These are phyloP conservation scores for Schizophyllum amplum DNA, from an alignment of 1,284 basidiomycete species.

Conservation along the genomic window DNA sequence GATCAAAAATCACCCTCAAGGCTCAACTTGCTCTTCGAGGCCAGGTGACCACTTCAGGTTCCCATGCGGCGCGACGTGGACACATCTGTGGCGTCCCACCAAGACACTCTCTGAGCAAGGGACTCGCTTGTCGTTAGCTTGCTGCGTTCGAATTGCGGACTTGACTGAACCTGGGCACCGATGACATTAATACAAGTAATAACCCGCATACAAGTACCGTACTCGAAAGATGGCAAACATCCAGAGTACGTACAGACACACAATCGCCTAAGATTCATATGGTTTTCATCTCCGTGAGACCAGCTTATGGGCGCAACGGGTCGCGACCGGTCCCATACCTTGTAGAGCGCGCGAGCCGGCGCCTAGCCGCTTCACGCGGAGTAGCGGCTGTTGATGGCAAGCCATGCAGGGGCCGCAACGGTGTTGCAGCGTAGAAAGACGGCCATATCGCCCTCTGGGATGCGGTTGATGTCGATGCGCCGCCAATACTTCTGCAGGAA, in stretches of 20 bases:
- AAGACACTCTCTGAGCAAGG: too few relatives aligned
- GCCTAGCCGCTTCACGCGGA: slow-evolving; percentile 29
- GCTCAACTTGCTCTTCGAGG: too few relatives aligned
- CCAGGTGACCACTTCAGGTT: too few relatives aligned
- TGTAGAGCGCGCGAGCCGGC: background rate
- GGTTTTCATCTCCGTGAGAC: background rate
- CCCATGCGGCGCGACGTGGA: too few relatives aligned
- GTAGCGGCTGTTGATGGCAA: slow-evolving; percentile 63
- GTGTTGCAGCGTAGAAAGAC: slow-evolving; percentile 51
- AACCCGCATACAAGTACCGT: background rate
- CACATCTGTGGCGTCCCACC: too few relatives aligned
- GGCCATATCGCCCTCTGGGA: slow-evolving; percentile 74
- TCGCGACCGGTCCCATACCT: background rate
- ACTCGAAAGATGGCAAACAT: background rate
- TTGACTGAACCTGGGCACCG: background rate
- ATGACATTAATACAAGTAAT: background rate
- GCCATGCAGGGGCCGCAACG: slow-evolving; percentile 56
- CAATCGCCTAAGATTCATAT: background rate
- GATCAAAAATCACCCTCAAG: too few relatives aligned
- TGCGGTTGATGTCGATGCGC: slow-evolving; percentile 70
- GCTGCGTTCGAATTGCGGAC: too few relatives aligned
- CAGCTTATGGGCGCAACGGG: background rate
- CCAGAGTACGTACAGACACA: background rate
- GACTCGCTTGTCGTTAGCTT: too few relatives aligned
- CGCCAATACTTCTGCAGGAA: slow-evolving; percentile 66